A percentile compares a stretch with the other conserved stretches of the same genome.
Conservation (phyloP, 2,329 filamentous ascomycete genomes). For the Colletotrichum lentis region DNA sequence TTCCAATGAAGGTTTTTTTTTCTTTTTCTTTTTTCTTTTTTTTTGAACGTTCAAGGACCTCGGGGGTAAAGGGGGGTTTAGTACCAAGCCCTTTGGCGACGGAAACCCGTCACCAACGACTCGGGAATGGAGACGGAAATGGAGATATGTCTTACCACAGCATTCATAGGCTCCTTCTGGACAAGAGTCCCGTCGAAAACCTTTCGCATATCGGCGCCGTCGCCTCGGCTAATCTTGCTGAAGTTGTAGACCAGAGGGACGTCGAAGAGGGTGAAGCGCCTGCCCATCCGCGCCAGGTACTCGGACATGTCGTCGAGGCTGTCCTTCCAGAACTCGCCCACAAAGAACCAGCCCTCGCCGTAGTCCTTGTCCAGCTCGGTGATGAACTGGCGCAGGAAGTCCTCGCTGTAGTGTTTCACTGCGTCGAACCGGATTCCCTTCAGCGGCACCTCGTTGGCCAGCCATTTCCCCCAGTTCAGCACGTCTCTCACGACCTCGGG, state of each 20-base stretch:
- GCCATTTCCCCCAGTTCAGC: slow-evolving; percentile 73
- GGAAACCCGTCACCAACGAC: no score
- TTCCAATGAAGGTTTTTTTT: no score
- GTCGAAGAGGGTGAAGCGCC: slow-evolving; percentile 71
- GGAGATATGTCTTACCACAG: slow-evolving; percentile 43
- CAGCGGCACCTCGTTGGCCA: slow-evolving; percentile 67
- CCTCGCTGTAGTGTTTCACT: slow-evolving; percentile 74
- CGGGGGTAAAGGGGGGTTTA: no score
- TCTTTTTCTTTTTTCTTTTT: no score
- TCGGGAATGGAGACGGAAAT: no score
- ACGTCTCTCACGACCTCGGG: slow-evolving; percentile 71
- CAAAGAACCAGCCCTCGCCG: slow-evolving; percentile 49
- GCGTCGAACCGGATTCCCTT: slow-evolving; percentile 76
- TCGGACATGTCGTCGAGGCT: slow-evolving; percentile 47
- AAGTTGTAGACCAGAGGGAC: slow-evolving; percentile 75
- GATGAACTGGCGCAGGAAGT: slow-evolving; percentile 73
- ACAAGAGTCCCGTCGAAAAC: slow-evolving; percentile 71
- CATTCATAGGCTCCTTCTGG: slow-evolving; percentile 47
- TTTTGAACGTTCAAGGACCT: no score
- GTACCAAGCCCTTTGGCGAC: no score
- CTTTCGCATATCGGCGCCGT: slow-evolving; percentile 67
- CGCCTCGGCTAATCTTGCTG: slow-evolving; percentile 63
- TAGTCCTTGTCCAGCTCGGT: slow-evolving; percentile 60
- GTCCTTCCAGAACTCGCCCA: slow-evolving; percentile 53
- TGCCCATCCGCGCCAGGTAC: slow-evolving; percentile 56